Base-by-base conservation (phyloP, 352 stramenopile species). In the Pythium sukuiense region DNA sequence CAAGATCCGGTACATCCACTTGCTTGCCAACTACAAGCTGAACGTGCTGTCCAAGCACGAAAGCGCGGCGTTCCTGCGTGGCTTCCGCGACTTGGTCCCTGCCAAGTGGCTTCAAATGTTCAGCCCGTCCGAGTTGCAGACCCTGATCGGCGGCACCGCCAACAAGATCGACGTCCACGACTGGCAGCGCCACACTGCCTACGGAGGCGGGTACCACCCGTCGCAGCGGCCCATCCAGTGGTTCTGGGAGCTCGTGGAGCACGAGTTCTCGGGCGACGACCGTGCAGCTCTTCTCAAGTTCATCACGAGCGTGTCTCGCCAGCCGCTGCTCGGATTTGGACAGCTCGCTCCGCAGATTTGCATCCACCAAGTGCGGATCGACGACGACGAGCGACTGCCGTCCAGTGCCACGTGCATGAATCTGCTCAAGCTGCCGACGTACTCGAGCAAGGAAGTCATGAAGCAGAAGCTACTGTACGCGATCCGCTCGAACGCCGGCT, bases 351-450 rank as follows among this genome's bases (percentile, higher is more conserved):
- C 97, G 24, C 90, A 90, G 48, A 98, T 99, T 71, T 98, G 94
- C 50, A 96, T 99, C 74, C 83, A 92, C 57, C 85, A 92, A 69
- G 85, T 93, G 24, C 85, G 83, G 30, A 87, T 87, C 32, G 73
- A 78, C 13, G 80, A 91, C 52, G 81, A 93, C 62, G 80, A 89
- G 43, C 80, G 85, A 0, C 63, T 93, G 49, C 85, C 83, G 16
- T 92, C 85, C 18, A 93, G 85, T 60, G 83, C 88, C 11, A 99
- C 97, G 55, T 99, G 97, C 80, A 99, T 99, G 85, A 99, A 99
- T 73, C 81, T 96, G 33, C 80, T 99, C 30, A 99, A 99, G 76
- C 83, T 99, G 30, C 97, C 97, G 26, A 97, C 93, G 20, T 99
- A 99, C 73, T 98, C 91, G 32, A 97, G 78, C 70, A 94, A 98